Evolutionary conservation across 352 stramenopile species (phyloP), one percentile per base, ranked within the genome.

Genomic region (Globisporangium parvum): DNA sequence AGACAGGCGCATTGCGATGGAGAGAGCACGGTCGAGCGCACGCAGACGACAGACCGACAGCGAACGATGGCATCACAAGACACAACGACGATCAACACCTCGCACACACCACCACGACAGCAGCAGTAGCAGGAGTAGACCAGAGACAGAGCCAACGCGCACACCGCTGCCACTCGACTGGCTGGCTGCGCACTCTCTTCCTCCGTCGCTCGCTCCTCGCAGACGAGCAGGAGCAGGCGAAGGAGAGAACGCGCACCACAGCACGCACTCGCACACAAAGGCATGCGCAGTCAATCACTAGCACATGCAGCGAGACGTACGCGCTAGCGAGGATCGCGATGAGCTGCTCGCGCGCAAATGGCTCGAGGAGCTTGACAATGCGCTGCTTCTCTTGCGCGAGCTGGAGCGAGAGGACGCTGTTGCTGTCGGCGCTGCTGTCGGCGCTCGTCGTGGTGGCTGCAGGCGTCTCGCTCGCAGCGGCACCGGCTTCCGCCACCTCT

Each of bases 251-350:
- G 35, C 48, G 26, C 45, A 49, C 48, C 21, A 51, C 57, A 39
- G 21, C 48, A 21, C 37, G 40, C 33, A 57, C 24, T 35, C 59
- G 47, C 21, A 55, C 37, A 46, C 9, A 60, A 39, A 37, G 37
- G 24, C 44, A n/a, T 15, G 46, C 14, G 31, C 31, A 37, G 8
- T 45, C 39, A n/a, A 20, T 45, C 14, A 1, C 39, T 10, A 61
- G 35, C 40, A 21, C 59, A 37, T 41, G 48, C 26, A 20, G 46
- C 48, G 20, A 33, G 20, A 73, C 73, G 62, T 89, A 91, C 81
- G 79, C 81, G 51, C 64, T 74, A 35, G 76, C 61, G 53, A 91
- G 62, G 54, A 89, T 87, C 63, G 80, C 74, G 40, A 85, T 40
- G 41, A 91, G 57, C 58, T 89, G 73, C 37, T 88, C 73, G 46